These are phyloP conservation scores for Schoenoplectus tabernaemontani DNA, from an alignment of 202 grass and related monocot genomes.

Conservation along the genomic window DNA sequence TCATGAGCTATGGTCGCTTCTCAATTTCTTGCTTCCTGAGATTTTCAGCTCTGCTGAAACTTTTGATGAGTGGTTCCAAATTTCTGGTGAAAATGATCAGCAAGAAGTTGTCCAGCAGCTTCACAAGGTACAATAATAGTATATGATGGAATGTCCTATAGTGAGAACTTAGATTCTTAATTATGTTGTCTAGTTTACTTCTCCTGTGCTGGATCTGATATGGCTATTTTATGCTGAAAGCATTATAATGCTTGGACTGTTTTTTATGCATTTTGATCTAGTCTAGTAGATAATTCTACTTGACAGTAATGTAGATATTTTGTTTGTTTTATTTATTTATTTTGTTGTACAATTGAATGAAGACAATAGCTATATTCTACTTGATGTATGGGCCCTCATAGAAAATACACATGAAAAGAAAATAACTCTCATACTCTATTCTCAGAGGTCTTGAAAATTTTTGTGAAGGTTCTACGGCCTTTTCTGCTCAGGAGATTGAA, in stretches of 20 bases:
- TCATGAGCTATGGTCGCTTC: slow-evolving; percentile 91
- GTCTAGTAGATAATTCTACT: not conserved
- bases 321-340: not conserved
- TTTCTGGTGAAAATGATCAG: slow-evolving; percentile 89
- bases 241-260: not conserved
- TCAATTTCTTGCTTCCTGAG: slow-evolving; percentile 93
- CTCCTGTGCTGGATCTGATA: not conserved
- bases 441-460: not conserved
- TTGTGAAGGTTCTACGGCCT: slow-evolving; percentile 87
- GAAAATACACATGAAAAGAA: not conserved
- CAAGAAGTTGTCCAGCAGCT: slow-evolving; percentile 98
- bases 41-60: slow-evolving; percentile 96
- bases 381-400: not conserved
- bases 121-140: slow-evolving; percentile 51
- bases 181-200: not conserved
- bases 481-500: slow-evolving; percentile 96
- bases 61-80: slow-evolving; percentile 97
- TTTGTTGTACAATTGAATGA: not conserved
- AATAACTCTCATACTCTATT: not conserved
- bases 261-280: not conserved
- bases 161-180: not conserved
- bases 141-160: not conserved
- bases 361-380: not conserved
- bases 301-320: not conserved
- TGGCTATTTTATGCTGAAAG: not conserved